Conservation (phyloP, 1,139 yeast genomes). For the Magnusiomyces suaveolens region DNA sequence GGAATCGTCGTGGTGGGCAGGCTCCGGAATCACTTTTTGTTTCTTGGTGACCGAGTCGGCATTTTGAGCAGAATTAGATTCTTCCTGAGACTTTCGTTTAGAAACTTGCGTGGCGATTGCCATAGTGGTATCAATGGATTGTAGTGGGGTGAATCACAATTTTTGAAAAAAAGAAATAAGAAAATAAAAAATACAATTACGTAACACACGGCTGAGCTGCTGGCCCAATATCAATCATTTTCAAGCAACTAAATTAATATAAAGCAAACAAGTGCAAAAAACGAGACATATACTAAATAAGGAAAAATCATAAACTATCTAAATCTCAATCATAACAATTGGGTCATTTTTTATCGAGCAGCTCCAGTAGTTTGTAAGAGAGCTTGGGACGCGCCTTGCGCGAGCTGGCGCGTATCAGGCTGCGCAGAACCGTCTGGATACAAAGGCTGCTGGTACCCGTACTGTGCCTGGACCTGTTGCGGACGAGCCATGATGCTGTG, state of each 20-base stretch:
- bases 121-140: too few relatives aligned
- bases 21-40: not conserved
- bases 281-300: too few relatives aligned
- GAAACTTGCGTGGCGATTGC: too few relatives aligned
- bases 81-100: not conserved
- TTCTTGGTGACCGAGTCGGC: not conserved
- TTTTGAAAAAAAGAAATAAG: too few relatives aligned
- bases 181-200: too few relatives aligned
- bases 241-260: too few relatives aligned
- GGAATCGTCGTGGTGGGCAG: not conserved
- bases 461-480: not conserved
- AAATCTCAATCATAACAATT: too few relatives aligned
- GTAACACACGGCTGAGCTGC: too few relatives aligned
- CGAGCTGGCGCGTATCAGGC: not conserved
- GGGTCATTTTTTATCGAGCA: not conserved
- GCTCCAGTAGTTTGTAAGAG: not conserved
- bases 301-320: too few relatives aligned
- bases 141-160: too few relatives aligned
- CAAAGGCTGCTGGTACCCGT: not conserved
- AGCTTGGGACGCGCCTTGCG: not conserved
- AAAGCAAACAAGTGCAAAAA: not conserved
- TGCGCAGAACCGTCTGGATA: not conserved
- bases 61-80: not conserved
- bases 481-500: not conserved
- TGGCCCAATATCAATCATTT: too few relatives aligned